Conservation (phyloP, 331 rosid genomes). For the Prunus yedoensis region DNA sequence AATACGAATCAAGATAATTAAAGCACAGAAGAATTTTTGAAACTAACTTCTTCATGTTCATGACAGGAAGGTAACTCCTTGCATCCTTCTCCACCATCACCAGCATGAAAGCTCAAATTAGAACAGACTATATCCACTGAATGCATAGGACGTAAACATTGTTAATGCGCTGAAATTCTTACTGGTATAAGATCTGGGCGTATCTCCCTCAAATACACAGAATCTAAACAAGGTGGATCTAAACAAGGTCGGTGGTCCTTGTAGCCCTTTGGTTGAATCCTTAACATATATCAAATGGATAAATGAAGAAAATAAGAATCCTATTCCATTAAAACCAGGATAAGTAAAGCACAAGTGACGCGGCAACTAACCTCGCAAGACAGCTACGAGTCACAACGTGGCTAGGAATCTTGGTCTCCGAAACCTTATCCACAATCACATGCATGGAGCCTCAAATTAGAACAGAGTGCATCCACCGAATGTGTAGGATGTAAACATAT, state of each 20-base stretch:
- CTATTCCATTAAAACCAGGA: too few species aligned
- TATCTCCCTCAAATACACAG: neutral
- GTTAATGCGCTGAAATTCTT: neutral
- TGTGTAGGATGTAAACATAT: too few species aligned
- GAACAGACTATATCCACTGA: neutral
- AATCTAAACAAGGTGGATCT: neutral
- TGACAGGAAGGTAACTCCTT: slow-evolving; percentile 67
- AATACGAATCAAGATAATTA: neutral
- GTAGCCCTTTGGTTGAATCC: too few species aligned
- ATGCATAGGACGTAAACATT: neutral
- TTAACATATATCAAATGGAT: too few species aligned
- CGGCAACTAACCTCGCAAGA: too few species aligned
- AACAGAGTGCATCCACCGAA: too few species aligned
- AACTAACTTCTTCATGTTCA: slow-evolving; percentile 77
- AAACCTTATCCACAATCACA: too few species aligned
- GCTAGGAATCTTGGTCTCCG: slow-evolving; percentile 22
- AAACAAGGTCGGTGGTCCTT: too few species aligned
- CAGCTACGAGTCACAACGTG: too few species aligned
- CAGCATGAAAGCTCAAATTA: neutral
- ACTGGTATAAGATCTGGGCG: neutral
- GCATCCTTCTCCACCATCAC: slow-evolving; percentile 81
- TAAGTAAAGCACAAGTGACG: too few species aligned
- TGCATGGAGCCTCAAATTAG: too few species aligned
- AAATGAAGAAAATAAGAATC: too few species aligned
- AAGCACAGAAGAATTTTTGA: neutral